Percentiles rank a stretch among this genome's conserved stretches.
Conservation (phyloP, 148 eudicot genomes). For the Fagopyrum esculentum region DNA sequence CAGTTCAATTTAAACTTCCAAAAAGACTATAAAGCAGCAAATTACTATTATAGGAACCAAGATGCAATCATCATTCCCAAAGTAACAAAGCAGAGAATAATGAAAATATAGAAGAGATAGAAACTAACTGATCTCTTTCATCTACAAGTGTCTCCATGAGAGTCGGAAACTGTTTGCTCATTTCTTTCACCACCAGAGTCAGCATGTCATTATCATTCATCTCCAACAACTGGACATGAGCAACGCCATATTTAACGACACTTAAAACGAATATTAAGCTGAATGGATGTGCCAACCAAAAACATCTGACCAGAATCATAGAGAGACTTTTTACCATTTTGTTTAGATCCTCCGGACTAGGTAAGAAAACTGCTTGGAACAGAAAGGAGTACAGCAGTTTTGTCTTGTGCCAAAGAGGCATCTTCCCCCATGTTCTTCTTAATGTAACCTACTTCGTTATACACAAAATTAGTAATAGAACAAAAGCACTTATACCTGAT, state of each 20-base stretch:
- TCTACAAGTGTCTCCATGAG: slow-evolving; percentile 90
- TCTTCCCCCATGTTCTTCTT: slow-evolving; percentile 39
- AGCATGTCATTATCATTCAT: slow-evolving; percentile 91
- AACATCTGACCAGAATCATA: neutral
- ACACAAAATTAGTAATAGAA: neutral
- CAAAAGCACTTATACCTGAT: neutral
- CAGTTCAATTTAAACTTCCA: neutral
- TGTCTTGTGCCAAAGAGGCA: slow-evolving; percentile 47
- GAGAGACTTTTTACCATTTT: slow-evolving; percentile 48
- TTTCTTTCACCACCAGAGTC: slow-evolving; percentile 89
- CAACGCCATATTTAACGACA: slow-evolving; percentile 19
- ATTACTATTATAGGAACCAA: neutral
- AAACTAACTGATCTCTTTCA: slow-evolving; percentile 86
- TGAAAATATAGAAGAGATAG: slow-evolving; percentile 11
- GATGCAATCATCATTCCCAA: neutral
- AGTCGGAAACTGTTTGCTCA: slow-evolving; percentile 92
- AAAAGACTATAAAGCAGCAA: neutral
- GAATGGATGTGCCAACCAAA: neutral
- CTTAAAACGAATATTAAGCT: slow-evolving; percentile 11
- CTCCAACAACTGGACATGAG: slow-evolving; percentile 61
- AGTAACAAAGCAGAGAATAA: neutral
- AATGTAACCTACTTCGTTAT: slow-evolving; percentile 26
- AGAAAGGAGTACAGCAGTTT: slow-evolving; percentile 33
- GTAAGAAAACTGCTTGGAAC: slow-evolving; percentile 37
- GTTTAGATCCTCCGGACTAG: slow-evolving; percentile 54